Evolutionary conservation across 2,329 filamentous ascomycete species (phyloP).

Genomic region (Neophaeococcomyces mojaviensis): DNA sequence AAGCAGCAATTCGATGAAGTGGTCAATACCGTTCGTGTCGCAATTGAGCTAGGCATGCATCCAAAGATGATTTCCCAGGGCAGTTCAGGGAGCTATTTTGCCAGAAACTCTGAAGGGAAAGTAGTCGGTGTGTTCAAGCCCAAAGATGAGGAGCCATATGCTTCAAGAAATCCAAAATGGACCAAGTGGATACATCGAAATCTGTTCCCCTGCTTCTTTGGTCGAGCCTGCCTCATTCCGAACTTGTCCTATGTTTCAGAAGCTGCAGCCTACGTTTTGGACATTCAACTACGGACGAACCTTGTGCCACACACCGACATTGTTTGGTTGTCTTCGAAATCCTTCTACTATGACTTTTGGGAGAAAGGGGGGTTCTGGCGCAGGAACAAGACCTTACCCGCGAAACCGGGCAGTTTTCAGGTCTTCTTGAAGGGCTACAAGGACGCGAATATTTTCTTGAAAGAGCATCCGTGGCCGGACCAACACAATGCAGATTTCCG

Average conservation of each 20-base stretch:
- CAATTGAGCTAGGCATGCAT: constrained; percentile 85
- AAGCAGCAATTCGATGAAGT: constrained; percentile 77
- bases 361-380: constrained; percentile 80
- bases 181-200: constrained; percentile 99
- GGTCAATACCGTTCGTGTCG: constrained; percentile 79
- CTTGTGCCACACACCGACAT: constrained; percentile 96
- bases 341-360: constrained; percentile 98
- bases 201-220: constrained; percentile 94
- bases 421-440: constrained; percentile 96
- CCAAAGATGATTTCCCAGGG: constrained; percentile 95
- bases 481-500: constrained; percentile 66
- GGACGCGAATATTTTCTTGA: constrained; percentile 89
- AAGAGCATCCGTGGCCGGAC: constrained; percentile 95
- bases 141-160: constrained; percentile 97
- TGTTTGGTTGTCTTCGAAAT: constrained; percentile 87
- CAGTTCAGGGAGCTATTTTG: constrained; percentile 97
- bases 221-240: constrained; percentile 87
- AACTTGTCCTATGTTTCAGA: constrained; percentile 98
- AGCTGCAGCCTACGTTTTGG: constrained; percentile 90
- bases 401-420: constrained; percentile 93
- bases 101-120: constrained; percentile 81
- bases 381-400: constrained; percentile 76
- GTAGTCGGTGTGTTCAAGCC: constrained; percentile 98
- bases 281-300: constrained; percentile 79
- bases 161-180: constrained; percentile 95